phyloP scores from a whole-genome alignment of 495 filamentous ascomycete species.

The Penicillium subrubescens region DNA sequence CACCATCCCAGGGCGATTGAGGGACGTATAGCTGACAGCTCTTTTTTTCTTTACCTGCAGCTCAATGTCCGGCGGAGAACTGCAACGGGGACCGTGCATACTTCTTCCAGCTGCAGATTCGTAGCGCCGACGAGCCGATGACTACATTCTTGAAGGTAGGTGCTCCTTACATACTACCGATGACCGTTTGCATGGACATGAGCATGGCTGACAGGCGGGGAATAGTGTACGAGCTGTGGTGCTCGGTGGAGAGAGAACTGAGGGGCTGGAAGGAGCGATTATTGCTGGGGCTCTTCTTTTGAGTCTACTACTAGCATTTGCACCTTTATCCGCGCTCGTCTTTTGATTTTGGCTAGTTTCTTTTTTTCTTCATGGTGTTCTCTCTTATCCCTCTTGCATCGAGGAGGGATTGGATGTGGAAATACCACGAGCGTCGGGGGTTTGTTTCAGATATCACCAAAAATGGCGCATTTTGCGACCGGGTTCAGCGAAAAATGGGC shows the following conservation, averaged over 20 bases:
- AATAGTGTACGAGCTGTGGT: constrained; percentile 47
- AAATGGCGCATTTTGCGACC: constrained; percentile 19
- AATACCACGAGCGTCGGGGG: background rate
- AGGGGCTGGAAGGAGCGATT: constrained; percentile 3
- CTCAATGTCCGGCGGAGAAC: constrained; percentile 73
- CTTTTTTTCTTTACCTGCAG: constrained; percentile 35
- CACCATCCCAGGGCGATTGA: background rate
- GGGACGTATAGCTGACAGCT: constrained; percentile 11
- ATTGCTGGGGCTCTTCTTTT: background rate
- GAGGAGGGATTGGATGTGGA: constrained; percentile 1
- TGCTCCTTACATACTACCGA: constrained; percentile 19
- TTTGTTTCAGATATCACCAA: constrained; percentile 13
- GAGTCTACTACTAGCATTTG: background rate
- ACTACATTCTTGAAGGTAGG: constrained; percentile 89
- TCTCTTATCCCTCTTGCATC: background rate
- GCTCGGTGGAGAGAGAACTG: constrained; percentile 51
- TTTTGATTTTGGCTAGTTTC: background rate
- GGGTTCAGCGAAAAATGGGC: constrained; percentile 6
- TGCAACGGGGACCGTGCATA: constrained; percentile 82
- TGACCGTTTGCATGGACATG: constrained; percentile 12
- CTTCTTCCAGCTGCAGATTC: constrained; percentile 96
- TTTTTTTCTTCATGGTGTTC: background rate
- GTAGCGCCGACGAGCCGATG: constrained; percentile 98
- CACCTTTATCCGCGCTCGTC: background rate
- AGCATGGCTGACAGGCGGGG: constrained; percentile 32